Evolutionary conservation across 805 yeast genomes (phyloP), one percentile per base, ranked within the genome.

Genomic region (Metschnikowia bowlesiae): DNA sequence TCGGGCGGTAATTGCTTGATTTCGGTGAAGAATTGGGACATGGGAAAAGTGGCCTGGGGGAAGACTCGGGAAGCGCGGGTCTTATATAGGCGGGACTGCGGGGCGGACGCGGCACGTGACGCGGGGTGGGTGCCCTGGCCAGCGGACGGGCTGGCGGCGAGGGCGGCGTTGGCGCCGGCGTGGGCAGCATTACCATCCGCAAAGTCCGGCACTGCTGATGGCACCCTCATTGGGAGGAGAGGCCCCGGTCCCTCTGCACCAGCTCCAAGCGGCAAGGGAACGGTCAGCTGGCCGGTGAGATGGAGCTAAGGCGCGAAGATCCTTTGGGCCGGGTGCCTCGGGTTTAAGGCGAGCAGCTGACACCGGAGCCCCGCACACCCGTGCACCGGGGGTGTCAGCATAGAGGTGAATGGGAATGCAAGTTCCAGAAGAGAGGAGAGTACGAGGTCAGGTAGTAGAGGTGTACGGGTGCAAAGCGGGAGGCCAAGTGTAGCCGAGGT

Each of bases 1-100:
- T 90, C 97, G 31, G 92, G 86, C 29, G 96, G 96, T 53, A 86
- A 71, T 60, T 78, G 80, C 45, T 76, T 76, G 56, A 87, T 75
- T 56, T 76, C 73, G 46, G 81, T 67, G 56, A 78, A 79, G 55
- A 64, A 67, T 34, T 61, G 58, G 6, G 74, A 63, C 75, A 73
- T 71, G 46, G 8, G 46, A 13, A 28, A 31, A 44, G n/a, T 35
- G 14, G 34, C 9, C 33, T 33, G 40, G 33, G 46, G 28, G 32
- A 10, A 10, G 7, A 9, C 34, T 9, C 11, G 16, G 39, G 29
- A 11, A 14, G 7, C 29, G 39, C 26, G 18, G 14, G 10, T 44
- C 33, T 44, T 42, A 42, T 42, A 42, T 42, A 33, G 33, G 11
- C 45, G 38, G 38, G 45, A 42, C 38, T 42, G 45, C 32, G 45